Conservation (phyloP, 140 eudicot species). For the Oenanthe javanica region DNA sequence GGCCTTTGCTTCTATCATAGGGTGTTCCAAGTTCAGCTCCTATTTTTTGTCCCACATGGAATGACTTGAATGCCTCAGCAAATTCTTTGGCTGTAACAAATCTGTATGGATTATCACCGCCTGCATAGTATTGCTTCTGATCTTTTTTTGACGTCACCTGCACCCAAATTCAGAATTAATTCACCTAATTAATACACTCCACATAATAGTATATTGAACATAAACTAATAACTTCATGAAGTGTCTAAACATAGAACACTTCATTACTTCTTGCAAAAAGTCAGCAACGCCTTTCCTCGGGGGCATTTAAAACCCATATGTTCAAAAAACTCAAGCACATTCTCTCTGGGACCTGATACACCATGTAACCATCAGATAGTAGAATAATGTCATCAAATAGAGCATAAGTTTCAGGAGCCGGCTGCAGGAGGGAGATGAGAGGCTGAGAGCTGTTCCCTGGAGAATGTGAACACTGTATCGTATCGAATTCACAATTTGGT, state of each 20-base stretch:
- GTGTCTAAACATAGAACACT: conserved; percentile 5
- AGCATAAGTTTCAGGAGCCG: conserved; percentile 84
- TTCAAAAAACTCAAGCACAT: conserved; percentile 69
- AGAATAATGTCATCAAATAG: conserved; percentile 76
- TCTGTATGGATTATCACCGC: conserved; percentile 46
- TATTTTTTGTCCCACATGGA: conserved; percentile 47
- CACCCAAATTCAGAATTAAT: not conserved
- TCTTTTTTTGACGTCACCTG: conserved; percentile 88
- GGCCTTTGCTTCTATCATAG: conserved; percentile 57
- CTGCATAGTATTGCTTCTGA: conserved; percentile 58
- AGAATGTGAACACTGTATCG: conserved; percentile 57
- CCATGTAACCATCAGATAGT: conserved; percentile 57
- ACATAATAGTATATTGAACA: not conserved
- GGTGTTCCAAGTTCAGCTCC: conserved; percentile 30
- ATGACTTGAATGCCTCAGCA: conserved; percentile 57
- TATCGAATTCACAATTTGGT: conserved; percentile 56
- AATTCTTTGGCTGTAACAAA: conserved; percentile 59
- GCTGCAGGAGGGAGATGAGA: conserved; percentile 64
- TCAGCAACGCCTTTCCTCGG: conserved; percentile 76
- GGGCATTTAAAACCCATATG: conserved; percentile 73
- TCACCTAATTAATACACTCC: not conserved
- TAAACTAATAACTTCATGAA: too few relatives aligned
- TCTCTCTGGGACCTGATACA: conserved; percentile 78
- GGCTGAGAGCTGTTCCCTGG: conserved; percentile 49
- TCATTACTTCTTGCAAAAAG: conserved; percentile 74